Base-by-base conservation (phyloP, 805 yeast genomes). In the Candida peoriensis region DNA sequence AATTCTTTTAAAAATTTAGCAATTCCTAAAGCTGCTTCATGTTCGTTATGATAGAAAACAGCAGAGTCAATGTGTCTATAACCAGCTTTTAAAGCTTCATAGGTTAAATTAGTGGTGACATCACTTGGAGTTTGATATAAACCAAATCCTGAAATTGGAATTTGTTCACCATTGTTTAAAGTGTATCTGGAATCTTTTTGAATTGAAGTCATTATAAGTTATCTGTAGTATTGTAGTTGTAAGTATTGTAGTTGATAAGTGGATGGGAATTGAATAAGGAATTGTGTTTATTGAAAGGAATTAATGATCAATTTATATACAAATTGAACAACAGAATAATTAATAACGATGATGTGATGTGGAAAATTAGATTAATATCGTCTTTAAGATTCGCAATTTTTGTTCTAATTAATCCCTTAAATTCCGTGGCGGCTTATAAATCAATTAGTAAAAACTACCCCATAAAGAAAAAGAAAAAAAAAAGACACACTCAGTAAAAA, bases 1-100 rank as follows among this genome's bases (percentile, higher is more conserved):
- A 14, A 14, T 22, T 50, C 52, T 13, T 34, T 37, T 21, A 50
- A 31, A 43, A 46, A 50, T 26, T 38, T 30, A 8, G 47, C 43
- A 34, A 50, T 48, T 19, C 50, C 53, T 12, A 34, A 24, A 13
- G 42, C 47, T 5, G 43, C 42, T 33, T 48, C 52, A 15, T 25
- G 37, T 28, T 50, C 52, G 24, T 50, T 50, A 2, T 34, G 25
- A 32, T 50, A 50, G 24, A 21, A 19, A 17, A 36, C 36, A 10
- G 55, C 55, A 17, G 44, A 36, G 29, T 50, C 55, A 33, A 50
- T 38, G 33, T 48, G 54, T 44, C 52, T 48, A 36, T 50, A 50
- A 11, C 53, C 54, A 11, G 25, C 39, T 30, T 44, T 42, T 30
- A 50, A 31, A 2, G 54, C 54, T 33, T 48, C 42, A 23, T 44